These are phyloP conservation scores for Kuraishia cidri DNA, from an alignment of 805 yeast species.

Conservation along the genomic window DNA sequence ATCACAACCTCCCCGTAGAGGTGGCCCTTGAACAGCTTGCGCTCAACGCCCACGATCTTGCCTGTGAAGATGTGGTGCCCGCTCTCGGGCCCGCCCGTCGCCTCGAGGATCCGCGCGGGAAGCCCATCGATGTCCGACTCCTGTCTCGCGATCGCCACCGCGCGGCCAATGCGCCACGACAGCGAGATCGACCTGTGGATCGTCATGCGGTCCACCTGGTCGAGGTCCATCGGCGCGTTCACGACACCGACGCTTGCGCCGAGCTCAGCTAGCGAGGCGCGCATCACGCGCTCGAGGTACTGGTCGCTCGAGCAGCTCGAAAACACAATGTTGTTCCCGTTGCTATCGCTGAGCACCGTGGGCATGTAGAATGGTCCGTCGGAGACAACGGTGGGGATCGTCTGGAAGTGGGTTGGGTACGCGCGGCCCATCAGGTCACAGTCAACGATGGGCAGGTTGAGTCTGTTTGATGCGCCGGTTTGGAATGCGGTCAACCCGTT, in stretches of 20 bases:
- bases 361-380: slow-evolving; percentile 17
- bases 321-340: slow-evolving; percentile 21
- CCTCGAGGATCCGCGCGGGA: slow-evolving; percentile 1
- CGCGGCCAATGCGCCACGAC: slow-evolving; percentile 40
- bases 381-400: slow-evolving; percentile 18
- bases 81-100: slow-evolving; percentile 4
- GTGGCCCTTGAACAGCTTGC: slow-evolving; percentile 30
- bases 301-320: slow-evolving; percentile 17
- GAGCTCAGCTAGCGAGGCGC: slow-evolving; percentile 32
- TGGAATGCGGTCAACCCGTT: slow-evolving; percentile 26
- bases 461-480: slow-evolving; percentile 12
- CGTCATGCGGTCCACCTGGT: slow-evolving; percentile 9
- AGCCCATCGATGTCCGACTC: slow-evolving; percentile 5
- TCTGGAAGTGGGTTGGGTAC: slow-evolving; percentile 34
- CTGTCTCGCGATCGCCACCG: slow-evolving; percentile 27
- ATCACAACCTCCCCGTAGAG: slow-evolving; percentile 32
- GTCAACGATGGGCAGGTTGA: slow-evolving; percentile 24
- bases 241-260: slow-evolving; percentile 31
- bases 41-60: slow-evolving; percentile 32
- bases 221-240: slow-evolving; percentile 15
- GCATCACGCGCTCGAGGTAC: slow-evolving; percentile 25
- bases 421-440: slow-evolving; percentile 42
- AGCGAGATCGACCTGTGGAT: slow-evolving; percentile 23
- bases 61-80: slow-evolving; percentile 29
- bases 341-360: slow-evolving; percentile 23